Evolutionary conservation across 75 land plant genomes (phyloP), one percentile per base, ranked within the genome.

Genomic region (Isoetes taiwanensis): DNA sequence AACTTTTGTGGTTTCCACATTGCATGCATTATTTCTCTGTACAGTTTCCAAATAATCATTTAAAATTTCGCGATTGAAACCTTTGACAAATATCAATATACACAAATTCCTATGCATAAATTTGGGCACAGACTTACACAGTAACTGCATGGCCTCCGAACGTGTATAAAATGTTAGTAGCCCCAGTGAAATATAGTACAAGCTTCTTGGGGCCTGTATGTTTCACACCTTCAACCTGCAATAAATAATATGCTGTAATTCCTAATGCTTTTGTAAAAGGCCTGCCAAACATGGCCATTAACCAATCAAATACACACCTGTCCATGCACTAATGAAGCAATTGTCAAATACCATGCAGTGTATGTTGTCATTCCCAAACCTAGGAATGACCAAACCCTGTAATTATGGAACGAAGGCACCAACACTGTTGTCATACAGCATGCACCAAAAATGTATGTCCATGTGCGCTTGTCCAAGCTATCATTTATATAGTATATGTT

Each of bases 371-470:
- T 90, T 1, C 76, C 83, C 34, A 90, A 81, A 0, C 96, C 96
- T 25, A 90, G 63, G 58, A 90, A 85, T 3, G 96, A 90, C 96
- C 96, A 90, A 5, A 90, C 57, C 21, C 96, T 62, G 71, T 82
- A 90, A 61, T 90, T 90, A 64, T 86, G 91, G 54, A 85, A 90
- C 5, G 96, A 90, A 0, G 96, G 96, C 0, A 90, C 80, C 61
- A 90, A 76, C 24, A 90, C 86, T 8, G 91, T 90, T 6, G 81
- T 77, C 30, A 85, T 81, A 63, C 96, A 90, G 70, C 91, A 90
- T 4, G 96, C 96, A 4, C 96, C 96, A 53, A 90, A 90, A 46
- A 90, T 85, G 64, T 90, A 90, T 16, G 96, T 90, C 96, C 96
- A 90, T 50, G 85, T 86, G 61, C 96, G 66, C 79, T 90, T 90